Conservation (phyloP, 2,329 filamentous ascomycete genomes). For the Lachnellula subtilissima region DNA sequence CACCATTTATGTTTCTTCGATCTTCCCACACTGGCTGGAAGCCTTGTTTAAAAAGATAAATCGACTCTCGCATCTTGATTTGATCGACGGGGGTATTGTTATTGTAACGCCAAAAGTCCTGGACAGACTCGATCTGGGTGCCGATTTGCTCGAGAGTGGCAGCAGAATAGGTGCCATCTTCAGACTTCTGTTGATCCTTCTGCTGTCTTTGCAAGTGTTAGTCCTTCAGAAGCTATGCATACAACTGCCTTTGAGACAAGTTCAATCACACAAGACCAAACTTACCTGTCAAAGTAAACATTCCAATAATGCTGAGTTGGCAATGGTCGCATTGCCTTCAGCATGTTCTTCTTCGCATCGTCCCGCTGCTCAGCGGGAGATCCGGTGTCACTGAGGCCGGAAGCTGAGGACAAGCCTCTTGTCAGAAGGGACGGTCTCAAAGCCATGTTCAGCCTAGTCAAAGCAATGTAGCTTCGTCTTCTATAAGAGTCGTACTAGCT, state of each 20-base stretch:
- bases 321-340: slow-evolving; percentile 66
- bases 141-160: slow-evolving; percentile 54
- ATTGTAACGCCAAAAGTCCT: slow-evolving; percentile 80
- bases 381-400: slow-evolving; percentile 55
- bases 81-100: slow-evolving; percentile 75
- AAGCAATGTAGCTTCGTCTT: background rate
- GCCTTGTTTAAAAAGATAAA: slow-evolving; percentile 75
- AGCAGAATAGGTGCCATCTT: slow-evolving; percentile 29
- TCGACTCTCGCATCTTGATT: slow-evolving; percentile 71
- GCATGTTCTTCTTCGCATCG: slow-evolving; percentile 78
- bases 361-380: slow-evolving; percentile 71
- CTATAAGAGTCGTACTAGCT: background rate
- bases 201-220: slow-evolving; percentile 26
- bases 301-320: slow-evolving; percentile 78
- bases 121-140: slow-evolving; percentile 68
- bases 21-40: slow-evolving; percentile 81
- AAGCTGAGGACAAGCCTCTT: slow-evolving; percentile 57
- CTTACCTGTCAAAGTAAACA: slow-evolving; percentile 61
- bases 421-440: slow-evolving; percentile 55
- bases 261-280: background rate
- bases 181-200: slow-evolving; percentile 34
- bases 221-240: background rate
- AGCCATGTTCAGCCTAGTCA: slow-evolving; percentile 41
- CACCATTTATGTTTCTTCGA: slow-evolving; percentile 76
- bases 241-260: background rate